phyloP scores from a whole-genome alignment of 495 filamentous ascomycete species.

The Platismatia glauca region DNA sequence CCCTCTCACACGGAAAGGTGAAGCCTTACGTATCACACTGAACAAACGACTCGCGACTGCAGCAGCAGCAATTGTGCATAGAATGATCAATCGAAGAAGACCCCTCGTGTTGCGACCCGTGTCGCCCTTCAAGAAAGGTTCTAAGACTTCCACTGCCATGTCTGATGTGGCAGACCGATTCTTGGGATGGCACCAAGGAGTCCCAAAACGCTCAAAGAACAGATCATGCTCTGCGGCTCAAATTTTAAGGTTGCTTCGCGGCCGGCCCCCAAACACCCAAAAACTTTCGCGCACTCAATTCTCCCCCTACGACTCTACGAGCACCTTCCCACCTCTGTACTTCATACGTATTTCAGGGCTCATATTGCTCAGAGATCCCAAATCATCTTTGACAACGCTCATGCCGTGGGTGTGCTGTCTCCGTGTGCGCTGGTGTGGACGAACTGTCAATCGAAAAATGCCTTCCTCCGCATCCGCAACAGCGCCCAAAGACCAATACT shows the following conservation, averaged over 20 bases:
- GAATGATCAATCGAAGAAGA: conserved; percentile 82
- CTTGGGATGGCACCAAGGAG: conserved; percentile 1
- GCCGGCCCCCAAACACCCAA: neutral
- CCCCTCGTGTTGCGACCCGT: conserved; percentile 71
- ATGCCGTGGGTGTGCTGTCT: neutral
- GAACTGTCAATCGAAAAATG: neutral
- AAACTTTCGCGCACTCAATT: neutral
- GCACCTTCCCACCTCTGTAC: too few relatives aligned
- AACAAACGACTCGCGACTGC: conserved; percentile 93
- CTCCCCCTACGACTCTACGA: neutral
- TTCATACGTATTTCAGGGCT: too few relatives aligned
- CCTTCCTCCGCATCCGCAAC: neutral
- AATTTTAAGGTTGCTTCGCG: conserved; percentile 7
- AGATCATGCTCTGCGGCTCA: conserved; percentile 17
- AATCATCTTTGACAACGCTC: neutral
- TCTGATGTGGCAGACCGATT: conserved; percentile 8
- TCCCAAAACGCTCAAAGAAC: conserved; percentile 9
- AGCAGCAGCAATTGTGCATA: conserved; percentile 82
- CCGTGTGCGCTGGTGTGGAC: neutral
- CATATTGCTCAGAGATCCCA: neutral
- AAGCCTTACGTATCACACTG: conserved; percentile 82
- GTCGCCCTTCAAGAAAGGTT: conserved; percentile 56
- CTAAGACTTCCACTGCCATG: conserved; percentile 45
- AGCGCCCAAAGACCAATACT: neutral
- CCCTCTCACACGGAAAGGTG: conserved; percentile 4